Evolutionary conservation across 2,329 filamentous ascomycete genomes (phyloP).

Genomic region (Phoma sp.): DNA sequence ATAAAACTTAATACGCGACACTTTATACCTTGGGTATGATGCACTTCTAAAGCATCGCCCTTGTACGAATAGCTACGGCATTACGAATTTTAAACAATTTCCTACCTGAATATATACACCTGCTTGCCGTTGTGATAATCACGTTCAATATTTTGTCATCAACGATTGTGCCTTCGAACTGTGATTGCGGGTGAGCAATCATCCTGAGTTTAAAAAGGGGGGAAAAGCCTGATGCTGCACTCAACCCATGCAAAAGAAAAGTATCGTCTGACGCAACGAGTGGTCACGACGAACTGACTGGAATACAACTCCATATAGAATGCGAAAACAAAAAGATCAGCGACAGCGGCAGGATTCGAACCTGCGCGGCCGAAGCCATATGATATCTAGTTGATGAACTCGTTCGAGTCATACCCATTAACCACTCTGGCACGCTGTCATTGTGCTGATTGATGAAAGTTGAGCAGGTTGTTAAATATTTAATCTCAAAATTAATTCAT

Average conservation of each 20-base stretch:
- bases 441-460: not conserved
- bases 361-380: slow-evolving; percentile 38
- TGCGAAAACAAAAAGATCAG: not conserved
- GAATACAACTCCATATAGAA: too few species aligned
- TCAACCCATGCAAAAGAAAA: too few species aligned
- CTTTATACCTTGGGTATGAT: slow-evolving; percentile 14
- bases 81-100: slow-evolving; percentile 19
- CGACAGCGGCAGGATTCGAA: slow-evolving; percentile 29
- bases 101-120: not conserved
- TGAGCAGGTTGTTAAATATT: not conserved
- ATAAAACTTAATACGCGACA: not conserved
- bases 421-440: slow-evolving; percentile 22
- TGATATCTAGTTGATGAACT: slow-evolving; percentile 29
- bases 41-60: slow-evolving; percentile 1
- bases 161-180: not conserved
- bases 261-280: too few species aligned
- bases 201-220: too few species aligned
- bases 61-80: slow-evolving; percentile 18
- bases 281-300: too few species aligned
- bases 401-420: slow-evolving; percentile 40
- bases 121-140: not conserved
- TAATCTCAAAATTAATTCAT: not conserved
- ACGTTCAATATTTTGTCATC: too few species aligned
- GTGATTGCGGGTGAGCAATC: too few species aligned
- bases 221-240: too few species aligned